A percentile compares a stretch with the other conserved stretches of the same genome.
Evolutionary conservation across 805 yeast species (phyloP).

Genomic region (Grigorovia transvaalensis): DNA sequence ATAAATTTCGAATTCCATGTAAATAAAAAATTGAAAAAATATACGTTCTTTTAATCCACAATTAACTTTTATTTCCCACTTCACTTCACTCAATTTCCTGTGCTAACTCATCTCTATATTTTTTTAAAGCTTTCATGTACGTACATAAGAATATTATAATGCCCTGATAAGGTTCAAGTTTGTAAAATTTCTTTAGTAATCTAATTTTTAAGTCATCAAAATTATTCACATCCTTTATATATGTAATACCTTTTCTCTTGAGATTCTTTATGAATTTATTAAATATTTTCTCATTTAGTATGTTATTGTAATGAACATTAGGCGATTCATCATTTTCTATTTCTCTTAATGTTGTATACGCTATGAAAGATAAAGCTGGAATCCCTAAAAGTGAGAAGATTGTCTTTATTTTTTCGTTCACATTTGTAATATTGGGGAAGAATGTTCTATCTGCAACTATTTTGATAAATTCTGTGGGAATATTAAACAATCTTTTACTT

Average conservation of each 20-base stretch:
- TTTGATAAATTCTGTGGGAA: slow-evolving; percentile 19
- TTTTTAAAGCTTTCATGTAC: slow-evolving; percentile 41
- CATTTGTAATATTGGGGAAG: slow-evolving; percentile 5
- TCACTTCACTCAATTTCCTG: neutral
- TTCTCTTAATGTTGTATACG: slow-evolving; percentile 5
- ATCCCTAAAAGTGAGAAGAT: slow-evolving; percentile 18
- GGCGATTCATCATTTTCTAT: slow-evolving; percentile 7
- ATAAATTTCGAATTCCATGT: neutral
- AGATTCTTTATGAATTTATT: slow-evolving; percentile 9
- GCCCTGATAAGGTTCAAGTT: slow-evolving; percentile 37
- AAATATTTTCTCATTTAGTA: slow-evolving; percentile 17
- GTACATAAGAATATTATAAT: slow-evolving; percentile 41
- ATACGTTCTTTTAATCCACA: no score
- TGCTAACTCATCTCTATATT: slow-evolving; percentile 7
- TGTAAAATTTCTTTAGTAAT: slow-evolving; percentile 32
- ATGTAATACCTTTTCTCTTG: neutral
- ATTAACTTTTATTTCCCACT: neutral
- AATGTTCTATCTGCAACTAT: slow-evolving; percentile 8
- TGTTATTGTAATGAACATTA: slow-evolving; percentile 3
- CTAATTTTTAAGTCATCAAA: slow-evolving; percentile 39
- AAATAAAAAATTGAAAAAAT: no score
- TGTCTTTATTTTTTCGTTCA: slow-evolving; percentile 6
- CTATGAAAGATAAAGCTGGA: slow-evolving; percentile 17
- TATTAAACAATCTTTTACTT: slow-evolving; percentile 11
- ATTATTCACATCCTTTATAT: slow-evolving; percentile 13